These are phyloP conservation scores for Plasmodium knowlesi DNA, from an alignment of 169 alveolate genomes.

Conservation along the genomic window DNA sequence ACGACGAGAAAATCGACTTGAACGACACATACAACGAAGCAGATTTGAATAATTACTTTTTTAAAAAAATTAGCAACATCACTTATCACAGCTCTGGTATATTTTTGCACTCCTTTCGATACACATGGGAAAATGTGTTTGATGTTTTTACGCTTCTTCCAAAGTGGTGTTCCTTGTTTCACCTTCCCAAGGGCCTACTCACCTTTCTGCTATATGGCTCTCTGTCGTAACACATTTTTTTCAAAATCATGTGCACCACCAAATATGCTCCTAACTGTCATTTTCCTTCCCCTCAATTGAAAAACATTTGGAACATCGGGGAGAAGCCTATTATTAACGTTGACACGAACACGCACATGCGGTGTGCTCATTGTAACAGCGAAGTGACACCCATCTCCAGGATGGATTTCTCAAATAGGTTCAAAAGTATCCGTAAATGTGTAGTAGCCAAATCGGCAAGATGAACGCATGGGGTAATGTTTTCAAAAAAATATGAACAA, in stretches of 20 bases:
- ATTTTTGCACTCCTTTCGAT: constrained; percentile 83
- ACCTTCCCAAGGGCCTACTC: constrained; percentile 1
- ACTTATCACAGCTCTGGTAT: constrained; percentile 81
- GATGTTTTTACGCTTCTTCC: constrained; percentile 75
- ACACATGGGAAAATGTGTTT: constrained; percentile 77
- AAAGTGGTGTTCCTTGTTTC: constrained; percentile 58
- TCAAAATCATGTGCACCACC: background rate
- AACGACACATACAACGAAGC: constrained; percentile 17
- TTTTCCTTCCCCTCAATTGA: background rate
- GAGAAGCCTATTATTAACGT: background rate
- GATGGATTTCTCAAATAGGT: background rate
- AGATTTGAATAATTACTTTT: constrained; percentile 38
- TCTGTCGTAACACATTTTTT: constrained; percentile 7
- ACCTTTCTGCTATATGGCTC: constrained; percentile 31
- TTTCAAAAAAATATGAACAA: background rate
- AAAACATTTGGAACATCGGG: background rate
- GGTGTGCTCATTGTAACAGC: background rate
- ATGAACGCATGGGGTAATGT: background rate
- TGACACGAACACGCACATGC: background rate
- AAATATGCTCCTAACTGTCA: background rate
- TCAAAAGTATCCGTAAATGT: background rate
- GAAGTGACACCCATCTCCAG: too few relatives aligned
- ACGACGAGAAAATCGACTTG: constrained; percentile 48
- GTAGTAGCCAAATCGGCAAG: background rate
- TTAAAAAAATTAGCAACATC: constrained; percentile 48